Percentiles rank a stretch among this genome's conserved stretches.
These are phyloP conservation scores for Gossypium thurberi DNA, from an alignment of 345 rosid genomes.

Conservation along the genomic window DNA sequence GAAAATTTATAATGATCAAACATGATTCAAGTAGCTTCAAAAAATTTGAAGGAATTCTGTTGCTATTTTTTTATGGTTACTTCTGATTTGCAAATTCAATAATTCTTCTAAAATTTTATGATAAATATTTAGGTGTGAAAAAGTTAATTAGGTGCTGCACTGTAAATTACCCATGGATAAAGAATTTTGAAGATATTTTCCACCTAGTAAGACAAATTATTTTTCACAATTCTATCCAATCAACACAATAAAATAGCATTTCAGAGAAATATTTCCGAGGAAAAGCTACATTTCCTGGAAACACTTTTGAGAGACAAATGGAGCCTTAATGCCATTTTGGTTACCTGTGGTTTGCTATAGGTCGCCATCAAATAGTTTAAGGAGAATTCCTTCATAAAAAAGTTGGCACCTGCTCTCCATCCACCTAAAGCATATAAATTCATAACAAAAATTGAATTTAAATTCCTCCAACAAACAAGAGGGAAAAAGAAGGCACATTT, in stretches of 20 bases:
- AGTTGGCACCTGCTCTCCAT: conserved; percentile 51
- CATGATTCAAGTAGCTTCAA: not conserved
- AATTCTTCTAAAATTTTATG: not conserved
- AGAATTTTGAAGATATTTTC: not conserved
- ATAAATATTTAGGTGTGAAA: not conserved
- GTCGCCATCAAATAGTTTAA: conserved; percentile 67
- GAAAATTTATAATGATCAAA: not conserved
- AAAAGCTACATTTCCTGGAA: not conserved
- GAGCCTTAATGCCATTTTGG: not conserved
- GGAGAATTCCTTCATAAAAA: conserved; percentile 43
- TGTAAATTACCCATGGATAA: not conserved
- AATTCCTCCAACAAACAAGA: not conserved
- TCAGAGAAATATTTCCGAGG: not conserved
- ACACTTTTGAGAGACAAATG: not conserved
- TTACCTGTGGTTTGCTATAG: conserved; percentile 65
- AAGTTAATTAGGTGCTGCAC: not conserved
- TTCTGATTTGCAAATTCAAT: not conserved
- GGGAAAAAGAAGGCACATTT: not conserved
- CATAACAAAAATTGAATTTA: not conserved
- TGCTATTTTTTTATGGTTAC: not conserved
- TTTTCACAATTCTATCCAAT: not conserved
- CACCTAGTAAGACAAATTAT: not conserved
- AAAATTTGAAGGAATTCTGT: not conserved
- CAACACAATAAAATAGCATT: not conserved
- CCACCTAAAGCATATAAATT: conserved; percentile 31